Percentiles rank a stretch among this genome's conserved stretches.
These are phyloP conservation scores for Poterioochromonas sp. DNA, from an alignment of 352 stramenopile genomes.

Conservation along the genomic window DNA sequence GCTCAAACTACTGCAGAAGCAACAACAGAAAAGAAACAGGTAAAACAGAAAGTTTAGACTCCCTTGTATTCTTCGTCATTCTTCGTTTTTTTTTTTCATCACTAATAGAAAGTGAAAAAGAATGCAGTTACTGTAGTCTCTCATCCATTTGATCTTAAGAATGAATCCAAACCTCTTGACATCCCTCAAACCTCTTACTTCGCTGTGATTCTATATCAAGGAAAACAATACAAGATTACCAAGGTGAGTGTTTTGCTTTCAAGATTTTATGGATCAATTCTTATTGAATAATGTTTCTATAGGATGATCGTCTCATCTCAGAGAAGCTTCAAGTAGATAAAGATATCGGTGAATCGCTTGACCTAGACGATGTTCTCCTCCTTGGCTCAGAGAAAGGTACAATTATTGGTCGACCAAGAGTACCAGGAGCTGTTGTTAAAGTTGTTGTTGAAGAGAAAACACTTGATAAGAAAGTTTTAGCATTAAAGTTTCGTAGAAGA, in stretches of 20 bases:
- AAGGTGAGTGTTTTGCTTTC: neutral
- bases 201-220: neutral
- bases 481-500: constrained; percentile 19
- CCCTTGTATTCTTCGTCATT: too few relatives aligned
- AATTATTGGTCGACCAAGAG: neutral
- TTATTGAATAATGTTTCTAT: neutral
- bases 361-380: neutral
- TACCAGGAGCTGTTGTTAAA: neutral
- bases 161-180: too few relatives aligned
- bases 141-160: too few relatives aligned
- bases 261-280: neutral
- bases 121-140: too few relatives aligned
- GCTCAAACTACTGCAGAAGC: too few relatives aligned
- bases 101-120: too few relatives aligned
- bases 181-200: too few relatives aligned
- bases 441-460: constrained; percentile 15
- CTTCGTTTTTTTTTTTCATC: too few relatives aligned
- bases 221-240: constrained; percentile 24
- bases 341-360: neutral
- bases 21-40: too few relatives aligned
- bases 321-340: neutral
- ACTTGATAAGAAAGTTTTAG: constrained; percentile 7
- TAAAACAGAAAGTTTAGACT: too few relatives aligned
- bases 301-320: neutral
- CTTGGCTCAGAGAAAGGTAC: neutral